These are phyloP conservation scores for Ulota crispa DNA, from an alignment of 225 moss, liverwort and hornwort genomes.

Conservation along the genomic window DNA sequence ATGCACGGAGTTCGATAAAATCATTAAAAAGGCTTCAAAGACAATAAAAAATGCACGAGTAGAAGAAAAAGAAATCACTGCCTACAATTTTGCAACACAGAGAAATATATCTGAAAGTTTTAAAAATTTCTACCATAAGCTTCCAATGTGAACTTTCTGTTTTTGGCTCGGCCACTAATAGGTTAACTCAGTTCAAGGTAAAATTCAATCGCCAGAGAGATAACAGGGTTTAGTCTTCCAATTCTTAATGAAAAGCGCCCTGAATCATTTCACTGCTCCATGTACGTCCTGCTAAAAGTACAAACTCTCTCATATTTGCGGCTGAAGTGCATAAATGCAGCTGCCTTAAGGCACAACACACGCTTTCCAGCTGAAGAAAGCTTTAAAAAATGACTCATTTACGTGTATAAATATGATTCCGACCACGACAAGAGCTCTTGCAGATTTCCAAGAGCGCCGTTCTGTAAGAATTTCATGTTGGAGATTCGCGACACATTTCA, in stretches of 20 bases:
- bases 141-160: too few species aligned
- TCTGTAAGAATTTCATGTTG: background rate
- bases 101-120: too few species aligned
- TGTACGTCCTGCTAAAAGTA: background rate
- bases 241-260: background rate
- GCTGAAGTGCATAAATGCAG: background rate
- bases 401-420: background rate
- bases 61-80: too few species aligned
- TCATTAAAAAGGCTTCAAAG: too few species aligned
- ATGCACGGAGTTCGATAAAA: too few species aligned
- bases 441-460: background rate
- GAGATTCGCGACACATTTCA: background rate
- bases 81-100: too few species aligned
- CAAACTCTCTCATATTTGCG: background rate
- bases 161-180: too few species aligned
- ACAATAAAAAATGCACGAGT: too few species aligned
- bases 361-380: background rate
- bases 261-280: background rate
- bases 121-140: too few species aligned
- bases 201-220: background rate
- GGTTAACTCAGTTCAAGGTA: background rate
- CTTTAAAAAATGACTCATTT: background rate
- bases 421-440: background rate
- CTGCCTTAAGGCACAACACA: background rate
- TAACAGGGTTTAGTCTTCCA: background rate